These are phyloP conservation scores for Aciculoconidium aculeatum DNA, from an alignment of 805 yeast species.

Conservation along the genomic window DNA sequence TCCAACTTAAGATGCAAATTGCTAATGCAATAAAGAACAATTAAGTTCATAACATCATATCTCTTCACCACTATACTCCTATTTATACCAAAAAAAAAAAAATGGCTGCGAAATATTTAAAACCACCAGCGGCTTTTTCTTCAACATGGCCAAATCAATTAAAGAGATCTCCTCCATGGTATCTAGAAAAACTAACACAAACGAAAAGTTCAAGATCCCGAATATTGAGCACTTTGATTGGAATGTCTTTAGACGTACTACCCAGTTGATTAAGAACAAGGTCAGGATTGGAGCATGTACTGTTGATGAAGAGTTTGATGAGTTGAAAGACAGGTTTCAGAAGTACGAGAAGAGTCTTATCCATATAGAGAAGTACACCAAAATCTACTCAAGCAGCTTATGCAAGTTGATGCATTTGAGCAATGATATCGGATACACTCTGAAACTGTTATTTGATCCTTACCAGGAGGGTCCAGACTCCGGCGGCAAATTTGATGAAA, in stretches of 20 bases:
- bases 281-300: slow-evolving; percentile 10
- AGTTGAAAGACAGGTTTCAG: slow-evolving; percentile 16
- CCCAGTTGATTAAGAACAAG: slow-evolving; percentile 7
- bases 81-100: no score
- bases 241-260: slow-evolving; percentile 17
- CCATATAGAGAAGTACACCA: slow-evolving; percentile 12
- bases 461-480: slow-evolving; percentile 6
- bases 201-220: no score
- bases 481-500: slow-evolving; percentile 6
- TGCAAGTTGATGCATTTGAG: slow-evolving; percentile 7
- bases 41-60: no score
- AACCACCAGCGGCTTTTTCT: no score
- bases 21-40: no score
- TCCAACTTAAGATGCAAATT: no score
- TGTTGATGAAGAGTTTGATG: slow-evolving; percentile 22
- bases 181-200: no score
- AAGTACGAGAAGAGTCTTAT: slow-evolving; percentile 13
- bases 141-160: no score
- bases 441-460: slow-evolving; percentile 19
- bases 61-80: no score
- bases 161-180: no score
- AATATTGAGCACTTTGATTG: slow-evolving; percentile 17
- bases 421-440: slow-evolving; percentile 11
- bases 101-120: no score
- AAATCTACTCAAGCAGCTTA: slow-evolving; percentile 6